A percentile compares a stretch with the other conserved stretches of the same genome.
Conservation (phyloP, 108 stramenopile genomes). For the Cyclostephanos invisitatus region DNA sequence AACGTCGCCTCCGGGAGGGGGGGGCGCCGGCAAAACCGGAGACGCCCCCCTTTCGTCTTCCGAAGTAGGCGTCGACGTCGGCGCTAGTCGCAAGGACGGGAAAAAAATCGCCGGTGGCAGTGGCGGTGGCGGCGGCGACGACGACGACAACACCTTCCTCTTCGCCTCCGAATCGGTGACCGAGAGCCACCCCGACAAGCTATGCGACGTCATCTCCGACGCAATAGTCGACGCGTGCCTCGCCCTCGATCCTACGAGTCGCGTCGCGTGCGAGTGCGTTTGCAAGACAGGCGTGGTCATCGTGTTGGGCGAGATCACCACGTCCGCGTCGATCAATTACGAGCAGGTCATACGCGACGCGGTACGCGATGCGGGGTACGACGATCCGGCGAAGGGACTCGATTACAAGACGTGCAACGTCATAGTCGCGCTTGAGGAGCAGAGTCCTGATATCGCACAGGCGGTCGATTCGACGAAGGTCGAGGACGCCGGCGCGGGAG, state of each 20-base stretch:
- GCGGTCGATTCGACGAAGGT: slow-evolving; percentile 89
- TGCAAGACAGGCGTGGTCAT: slow-evolving; percentile 98
- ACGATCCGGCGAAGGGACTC: slow-evolving; percentile 94
- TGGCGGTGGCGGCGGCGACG: not conserved
- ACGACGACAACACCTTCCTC: slow-evolving; percentile 67
- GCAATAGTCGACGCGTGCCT: slow-evolving; percentile 97
- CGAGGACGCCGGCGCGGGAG: slow-evolving; percentile 97
- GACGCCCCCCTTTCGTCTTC: slow-evolving; percentile 1
- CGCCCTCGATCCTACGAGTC: slow-evolving; percentile 87
- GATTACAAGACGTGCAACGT: slow-evolving; percentile 98
- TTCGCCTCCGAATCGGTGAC: slow-evolving; percentile 97
- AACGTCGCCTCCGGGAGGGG: not conserved
- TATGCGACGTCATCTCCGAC: slow-evolving; percentile 96
- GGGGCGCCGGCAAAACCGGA: not conserved
- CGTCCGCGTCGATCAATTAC: slow-evolving; percentile 95
- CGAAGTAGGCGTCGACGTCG: not conserved
- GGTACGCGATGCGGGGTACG: slow-evolving; percentile 95
- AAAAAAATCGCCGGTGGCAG: too few relatives aligned
- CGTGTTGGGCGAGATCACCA: slow-evolving; percentile 98
- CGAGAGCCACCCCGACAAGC: slow-evolving; percentile 99
- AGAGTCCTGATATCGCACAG: slow-evolving; percentile 97
- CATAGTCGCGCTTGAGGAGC: slow-evolving; percentile 97
- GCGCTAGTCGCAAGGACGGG: not conserved
- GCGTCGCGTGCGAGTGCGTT: slow-evolving; percentile 98
- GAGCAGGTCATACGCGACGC: slow-evolving; percentile 96